phyloP scores from a whole-genome alignment of 352 stramenopile species.

The Pythium monospermum region DNA sequence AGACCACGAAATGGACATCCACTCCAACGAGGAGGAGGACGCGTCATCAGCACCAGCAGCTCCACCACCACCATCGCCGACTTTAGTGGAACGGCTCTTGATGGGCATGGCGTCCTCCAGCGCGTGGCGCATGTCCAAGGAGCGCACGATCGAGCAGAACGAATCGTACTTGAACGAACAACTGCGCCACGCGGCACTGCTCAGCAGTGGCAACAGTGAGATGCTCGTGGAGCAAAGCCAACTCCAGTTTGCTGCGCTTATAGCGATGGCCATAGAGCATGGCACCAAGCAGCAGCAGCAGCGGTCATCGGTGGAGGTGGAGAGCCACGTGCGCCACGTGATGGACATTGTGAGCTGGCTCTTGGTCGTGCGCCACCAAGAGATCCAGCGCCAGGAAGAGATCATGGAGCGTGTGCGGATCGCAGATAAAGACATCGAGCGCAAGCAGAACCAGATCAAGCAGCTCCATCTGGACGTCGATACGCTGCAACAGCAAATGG shows the following conservation, averaged over 20 bases:
- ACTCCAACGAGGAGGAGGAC: no score
- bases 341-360: constrained; percentile 78
- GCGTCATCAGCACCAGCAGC: background rate
- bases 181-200: constrained; percentile 36
- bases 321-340: constrained; percentile 37
- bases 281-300: background rate
- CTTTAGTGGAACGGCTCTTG: constrained; percentile 13
- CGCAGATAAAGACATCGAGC: constrained; percentile 49
- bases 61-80: background rate
- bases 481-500: constrained; percentile 35
- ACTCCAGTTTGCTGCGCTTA: constrained; percentile 20
- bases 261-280: no score
- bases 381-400: constrained; percentile 44
- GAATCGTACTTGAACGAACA: constrained; percentile 66
- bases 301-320: constrained; percentile 10
- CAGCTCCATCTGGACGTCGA: constrained; percentile 44
- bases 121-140: constrained; percentile 42
- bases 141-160: constrained; percentile 36
- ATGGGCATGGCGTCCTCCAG: constrained; percentile 5
- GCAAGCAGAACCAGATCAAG: constrained; percentile 42
- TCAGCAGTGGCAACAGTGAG: constrained; percentile 14
- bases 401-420: constrained; percentile 38
- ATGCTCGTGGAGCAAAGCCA: constrained; percentile 11
- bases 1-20: constrained; percentile 2
- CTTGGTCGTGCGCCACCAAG: constrained; percentile 45